Conservation (phyloP, 257 asterid species). For the Penstemon eatonii region DNA sequence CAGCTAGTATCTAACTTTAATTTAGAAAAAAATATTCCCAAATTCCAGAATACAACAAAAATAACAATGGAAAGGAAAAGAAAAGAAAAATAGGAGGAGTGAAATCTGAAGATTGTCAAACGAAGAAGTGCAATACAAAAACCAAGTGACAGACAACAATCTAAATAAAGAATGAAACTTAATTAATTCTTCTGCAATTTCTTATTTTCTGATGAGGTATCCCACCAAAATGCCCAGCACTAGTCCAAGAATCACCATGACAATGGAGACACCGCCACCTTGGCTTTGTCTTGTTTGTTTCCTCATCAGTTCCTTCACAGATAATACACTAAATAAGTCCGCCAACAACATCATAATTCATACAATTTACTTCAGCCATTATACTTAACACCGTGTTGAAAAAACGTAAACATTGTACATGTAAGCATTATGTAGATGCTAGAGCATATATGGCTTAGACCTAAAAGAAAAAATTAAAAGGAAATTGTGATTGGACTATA, state of each 20-base stretch:
- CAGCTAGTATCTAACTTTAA: too few species aligned
- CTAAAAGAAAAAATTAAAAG: background rate
- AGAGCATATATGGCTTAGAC: background rate
- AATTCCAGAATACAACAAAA: background rate
- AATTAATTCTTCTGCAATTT: background rate
- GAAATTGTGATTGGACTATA: conserved; percentile 10
- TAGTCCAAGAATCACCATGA: conserved; percentile 43
- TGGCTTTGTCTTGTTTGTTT: conserved; percentile 41
- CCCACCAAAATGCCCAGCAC: conserved; percentile 59
- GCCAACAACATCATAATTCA: background rate
- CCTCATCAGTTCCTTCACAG: conserved; percentile 51
- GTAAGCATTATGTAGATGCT: too few species aligned
- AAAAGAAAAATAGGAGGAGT: too few species aligned
- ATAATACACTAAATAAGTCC: conserved; percentile 5
- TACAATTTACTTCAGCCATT: background rate
- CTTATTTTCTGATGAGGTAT: conserved; percentile 46
- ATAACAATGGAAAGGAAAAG: background rate
- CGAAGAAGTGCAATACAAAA: conserved; percentile 1
- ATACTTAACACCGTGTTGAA: too few species aligned
- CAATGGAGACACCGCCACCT: conserved; percentile 43
- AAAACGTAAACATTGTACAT: too few species aligned
- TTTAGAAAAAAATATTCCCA: too few species aligned
- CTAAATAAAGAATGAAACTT: background rate
- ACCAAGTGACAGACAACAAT: too few species aligned
- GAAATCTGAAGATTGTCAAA: background rate